These are phyloP conservation scores for Ceratocystis variospora DNA, from an alignment of 2,329 filamentous ascomycete genomes.

Conservation along the genomic window DNA sequence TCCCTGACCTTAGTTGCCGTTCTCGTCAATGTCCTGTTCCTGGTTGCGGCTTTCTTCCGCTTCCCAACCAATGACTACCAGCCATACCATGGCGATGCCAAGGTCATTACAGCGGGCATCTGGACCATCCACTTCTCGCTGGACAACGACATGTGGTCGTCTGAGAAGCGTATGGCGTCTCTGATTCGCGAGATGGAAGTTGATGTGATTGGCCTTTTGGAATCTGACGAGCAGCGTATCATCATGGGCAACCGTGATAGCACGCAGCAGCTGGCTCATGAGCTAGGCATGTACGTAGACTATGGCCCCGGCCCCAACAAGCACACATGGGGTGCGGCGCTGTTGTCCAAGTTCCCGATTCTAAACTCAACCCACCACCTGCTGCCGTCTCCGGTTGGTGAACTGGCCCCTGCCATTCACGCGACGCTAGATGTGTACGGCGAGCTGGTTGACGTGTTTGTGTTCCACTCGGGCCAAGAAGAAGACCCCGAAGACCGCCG, in stretches of 20 bases:
- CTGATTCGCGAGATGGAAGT: slow-evolving; percentile 86
- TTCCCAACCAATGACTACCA: slow-evolving; percentile 88
- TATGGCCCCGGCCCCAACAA: slow-evolving; percentile 96
- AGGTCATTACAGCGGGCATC: slow-evolving; percentile 83
- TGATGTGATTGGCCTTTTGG: slow-evolving; percentile 90
- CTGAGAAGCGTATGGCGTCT: slow-evolving; percentile 84
- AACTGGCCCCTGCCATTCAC: slow-evolving; percentile 89
- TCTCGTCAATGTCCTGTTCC: slow-evolving; percentile 65
- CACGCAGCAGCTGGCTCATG: slow-evolving; percentile 87
- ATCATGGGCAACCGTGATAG: slow-evolving; percentile 99
- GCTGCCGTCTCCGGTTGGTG: slow-evolving; percentile 81
- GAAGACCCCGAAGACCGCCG: slow-evolving; percentile 87
- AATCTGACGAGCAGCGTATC: slow-evolving; percentile 87
- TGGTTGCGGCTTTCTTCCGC: slow-evolving; percentile 70
- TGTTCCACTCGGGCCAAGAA: slow-evolving; percentile 97
- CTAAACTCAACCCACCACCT: slow-evolving; percentile 94
- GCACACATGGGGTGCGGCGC: slow-evolving; percentile 89
- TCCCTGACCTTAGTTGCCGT: slow-evolving; percentile 47
- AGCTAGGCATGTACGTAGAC: slow-evolving; percentile 97
- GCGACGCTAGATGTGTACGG: slow-evolving; percentile 93
- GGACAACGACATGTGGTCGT: slow-evolving; percentile 98
- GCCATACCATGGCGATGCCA: slow-evolving; percentile 77
- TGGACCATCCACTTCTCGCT: slow-evolving; percentile 98
- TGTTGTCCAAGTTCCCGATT: slow-evolving; percentile 95
- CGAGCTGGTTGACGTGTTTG: slow-evolving; percentile 78